Evolutionary conservation across 2,329 filamentous ascomycete genomes (phyloP).

Genomic region (Colletotrichum sp.): DNA sequence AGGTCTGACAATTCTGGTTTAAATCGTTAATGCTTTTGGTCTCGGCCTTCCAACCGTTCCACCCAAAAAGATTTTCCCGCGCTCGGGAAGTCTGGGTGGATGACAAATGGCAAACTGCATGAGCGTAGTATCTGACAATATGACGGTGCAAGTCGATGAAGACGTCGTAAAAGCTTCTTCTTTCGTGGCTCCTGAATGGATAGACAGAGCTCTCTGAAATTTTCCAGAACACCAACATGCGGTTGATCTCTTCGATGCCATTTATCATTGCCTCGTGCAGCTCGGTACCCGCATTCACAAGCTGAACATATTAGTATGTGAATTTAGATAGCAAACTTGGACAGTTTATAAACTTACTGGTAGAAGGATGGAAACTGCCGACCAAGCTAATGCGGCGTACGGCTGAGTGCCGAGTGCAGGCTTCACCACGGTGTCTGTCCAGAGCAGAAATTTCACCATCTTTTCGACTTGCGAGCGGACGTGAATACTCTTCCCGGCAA

Average conservation of each 20-base stretch:
- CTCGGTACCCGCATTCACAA: not conserved
- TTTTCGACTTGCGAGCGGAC: not conserved
- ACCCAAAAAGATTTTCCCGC: not conserved
- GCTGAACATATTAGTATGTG: not conserved
- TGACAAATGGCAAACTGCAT: not conserved
- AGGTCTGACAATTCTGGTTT: not conserved
- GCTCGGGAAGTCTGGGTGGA: not conserved
- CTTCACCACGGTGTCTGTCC: not conserved
- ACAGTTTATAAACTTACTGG: not conserved
- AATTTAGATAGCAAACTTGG: too few species aligned
- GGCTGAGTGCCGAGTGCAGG: not conserved
- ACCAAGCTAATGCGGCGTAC: not conserved
- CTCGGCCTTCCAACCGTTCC: not conserved
- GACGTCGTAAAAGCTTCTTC: rapidly evolving
- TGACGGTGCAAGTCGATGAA: not conserved
- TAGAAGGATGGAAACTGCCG: not conserved
- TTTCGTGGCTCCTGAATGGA: not conserved
- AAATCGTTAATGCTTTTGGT: not conserved
- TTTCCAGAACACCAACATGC: not conserved
- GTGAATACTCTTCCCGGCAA: not conserved
- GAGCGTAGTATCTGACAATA: not conserved
- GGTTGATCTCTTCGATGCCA: not conserved
- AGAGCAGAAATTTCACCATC: not conserved
- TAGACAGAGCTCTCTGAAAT: not conserved
- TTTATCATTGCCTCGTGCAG: not conserved